Evolutionary conservation across 2,329 filamentous ascomycete species (phyloP).

Genomic region (Cryphonectria japonica): DNA sequence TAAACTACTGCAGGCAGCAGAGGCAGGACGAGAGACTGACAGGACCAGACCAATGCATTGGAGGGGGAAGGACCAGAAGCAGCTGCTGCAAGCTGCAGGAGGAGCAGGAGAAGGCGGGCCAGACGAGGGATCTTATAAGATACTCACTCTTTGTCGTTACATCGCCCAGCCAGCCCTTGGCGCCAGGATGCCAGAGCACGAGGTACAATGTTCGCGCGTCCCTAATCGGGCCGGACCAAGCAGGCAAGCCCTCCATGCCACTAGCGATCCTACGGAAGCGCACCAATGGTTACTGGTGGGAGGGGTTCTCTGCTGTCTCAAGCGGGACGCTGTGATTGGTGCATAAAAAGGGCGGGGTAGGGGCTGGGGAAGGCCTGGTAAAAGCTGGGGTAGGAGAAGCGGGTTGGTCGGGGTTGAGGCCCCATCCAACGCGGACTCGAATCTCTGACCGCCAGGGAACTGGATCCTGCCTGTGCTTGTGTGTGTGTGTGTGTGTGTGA

Average conservation of each 20-base stretch:
- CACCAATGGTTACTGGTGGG: neutral
- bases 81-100: neutral
- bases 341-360: neutral
- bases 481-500: neutral
- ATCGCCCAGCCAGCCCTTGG: neutral
- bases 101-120: neutral
- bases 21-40: neutral
- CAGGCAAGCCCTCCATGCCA: neutral
- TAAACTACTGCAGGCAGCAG: too few relatives aligned
- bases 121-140: neutral
- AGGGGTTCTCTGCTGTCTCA: neutral
- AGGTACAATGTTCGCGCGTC: neutral
- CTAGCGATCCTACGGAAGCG: neutral
- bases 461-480: neutral
- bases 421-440: neutral
- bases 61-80: neutral
- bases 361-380: neutral
- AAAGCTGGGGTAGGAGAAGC: neutral
- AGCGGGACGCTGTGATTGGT: neutral
- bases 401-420: neutral
- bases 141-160: neutral
- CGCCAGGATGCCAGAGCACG: neutral
- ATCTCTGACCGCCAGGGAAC: neutral
- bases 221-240: neutral
- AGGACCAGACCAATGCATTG: neutral